These are phyloP conservation scores for Acrasis kona DNA, from an alignment of 78 protist genomes.

Conservation along the genomic window DNA sequence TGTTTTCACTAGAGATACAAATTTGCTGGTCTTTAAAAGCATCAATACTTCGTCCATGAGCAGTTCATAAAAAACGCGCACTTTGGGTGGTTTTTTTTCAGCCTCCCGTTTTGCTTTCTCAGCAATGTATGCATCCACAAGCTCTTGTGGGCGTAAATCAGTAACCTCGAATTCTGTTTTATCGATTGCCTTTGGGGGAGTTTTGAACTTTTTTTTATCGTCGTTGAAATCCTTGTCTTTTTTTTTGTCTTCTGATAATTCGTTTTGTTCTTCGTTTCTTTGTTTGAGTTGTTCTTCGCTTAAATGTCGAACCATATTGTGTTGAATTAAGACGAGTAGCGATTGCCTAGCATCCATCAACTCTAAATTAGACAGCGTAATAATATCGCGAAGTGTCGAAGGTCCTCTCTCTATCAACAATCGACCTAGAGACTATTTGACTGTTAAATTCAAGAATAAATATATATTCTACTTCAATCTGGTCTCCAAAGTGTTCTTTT, in stretches of 20 bases:
- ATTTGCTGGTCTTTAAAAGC: too few relatives aligned
- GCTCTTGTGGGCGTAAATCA: neutral
- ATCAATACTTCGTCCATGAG: too few relatives aligned
- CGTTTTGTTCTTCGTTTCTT: neutral
- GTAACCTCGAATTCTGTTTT: neutral
- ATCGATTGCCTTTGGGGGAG: neutral
- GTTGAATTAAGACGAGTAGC: neutral
- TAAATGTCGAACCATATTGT: neutral
- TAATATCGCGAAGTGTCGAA: neutral
- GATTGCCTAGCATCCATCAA: neutral
- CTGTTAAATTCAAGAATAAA: neutral
- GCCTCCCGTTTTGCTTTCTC: neutral
- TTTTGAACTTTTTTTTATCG: neutral
- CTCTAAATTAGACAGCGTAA: neutral
- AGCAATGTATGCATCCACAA: neutral
- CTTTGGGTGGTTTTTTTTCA: neutral
- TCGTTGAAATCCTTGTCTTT: neutral
- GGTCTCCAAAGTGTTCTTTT: neutral
- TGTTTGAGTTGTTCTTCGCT: neutral
- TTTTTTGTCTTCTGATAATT: neutral
- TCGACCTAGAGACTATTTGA: neutral
- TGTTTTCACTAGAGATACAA: too few relatives aligned
- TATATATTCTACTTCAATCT: neutral
- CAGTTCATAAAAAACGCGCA: neutral
- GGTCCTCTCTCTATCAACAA: neutral